phyloP scores from a whole-genome alignment of 179 eudicot species.

The Silene noctiflora region DNA sequence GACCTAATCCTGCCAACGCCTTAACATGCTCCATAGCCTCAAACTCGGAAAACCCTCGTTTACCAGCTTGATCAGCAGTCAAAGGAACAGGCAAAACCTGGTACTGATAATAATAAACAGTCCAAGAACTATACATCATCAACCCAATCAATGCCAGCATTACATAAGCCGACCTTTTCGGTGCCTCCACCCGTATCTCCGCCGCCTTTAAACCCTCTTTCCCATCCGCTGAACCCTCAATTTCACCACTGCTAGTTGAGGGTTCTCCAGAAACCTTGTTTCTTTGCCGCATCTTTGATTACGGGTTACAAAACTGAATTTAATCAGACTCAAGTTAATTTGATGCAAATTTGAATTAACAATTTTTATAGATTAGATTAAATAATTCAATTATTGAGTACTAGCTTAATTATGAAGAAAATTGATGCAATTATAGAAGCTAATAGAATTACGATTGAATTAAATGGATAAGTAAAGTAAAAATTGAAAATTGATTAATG shows the following conservation, averaged over 20 bases:
- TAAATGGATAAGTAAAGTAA: no score
- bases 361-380: no score
- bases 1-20: slow-evolving; percentile 65
- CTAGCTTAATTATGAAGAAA: no score
- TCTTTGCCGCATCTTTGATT: slow-evolving; percentile 25
- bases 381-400: no score
- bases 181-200: slow-evolving; percentile 18
- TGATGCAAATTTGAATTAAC: not conserved
- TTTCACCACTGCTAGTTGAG: slow-evolving; percentile 9
- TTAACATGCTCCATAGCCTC: slow-evolving; percentile 72
- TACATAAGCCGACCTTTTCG: slow-evolving; percentile 54
- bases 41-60: slow-evolving; percentile 81
- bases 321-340: no score
- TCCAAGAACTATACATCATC: slow-evolving; percentile 56
- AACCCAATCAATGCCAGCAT: slow-evolving; percentile 52
- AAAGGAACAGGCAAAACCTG: slow-evolving; percentile 62
- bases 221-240: slow-evolving; percentile 7
- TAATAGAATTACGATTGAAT: no score
- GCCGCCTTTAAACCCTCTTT: slow-evolving; percentile 10
- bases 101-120: slow-evolving; percentile 61
- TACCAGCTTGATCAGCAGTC: slow-evolving; percentile 62
- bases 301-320: not conserved
- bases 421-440: no score
- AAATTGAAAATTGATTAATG: no score
- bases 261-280: slow-evolving; percentile 1